Conservation (phyloP, 75 land plant species). For the Sequoia sempervirens region DNA sequence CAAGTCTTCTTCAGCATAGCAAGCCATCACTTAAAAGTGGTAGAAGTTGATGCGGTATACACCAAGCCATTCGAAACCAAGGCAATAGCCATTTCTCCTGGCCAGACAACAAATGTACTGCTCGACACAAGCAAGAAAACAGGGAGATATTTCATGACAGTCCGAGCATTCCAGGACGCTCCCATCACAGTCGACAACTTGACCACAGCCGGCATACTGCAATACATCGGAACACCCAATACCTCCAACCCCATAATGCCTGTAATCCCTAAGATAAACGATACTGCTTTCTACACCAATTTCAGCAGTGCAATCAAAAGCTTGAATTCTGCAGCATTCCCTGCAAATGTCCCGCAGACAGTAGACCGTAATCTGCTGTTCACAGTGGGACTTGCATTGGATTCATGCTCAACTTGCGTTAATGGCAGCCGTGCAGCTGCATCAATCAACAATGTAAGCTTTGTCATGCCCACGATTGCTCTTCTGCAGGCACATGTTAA, state of each 20-base stretch:
- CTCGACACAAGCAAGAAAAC: not conserved
- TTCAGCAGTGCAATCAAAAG: slow-evolving; percentile 28
- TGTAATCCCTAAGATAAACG: slow-evolving; percentile 37
- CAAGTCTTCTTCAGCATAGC: slow-evolving; percentile 24
- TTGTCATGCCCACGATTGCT: not conserved
- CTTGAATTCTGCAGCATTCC: slow-evolving; percentile 40
- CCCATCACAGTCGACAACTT: slow-evolving; percentile 36
- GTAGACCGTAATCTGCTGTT: slow-evolving; percentile 39
- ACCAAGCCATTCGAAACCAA: slow-evolving; percentile 10
- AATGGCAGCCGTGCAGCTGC: slow-evolving; percentile 11
- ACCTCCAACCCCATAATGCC: slow-evolving; percentile 7
- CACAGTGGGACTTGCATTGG: not conserved
- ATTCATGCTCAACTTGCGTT: slow-evolving; percentile 15
- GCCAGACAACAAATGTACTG: slow-evolving; percentile 7
- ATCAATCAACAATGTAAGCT: not conserved
- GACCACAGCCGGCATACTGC: slow-evolving; percentile 33
- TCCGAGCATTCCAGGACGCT: slow-evolving; percentile 12
- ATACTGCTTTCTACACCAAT: slow-evolving; percentile 31
- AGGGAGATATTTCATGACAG: slow-evolving; percentile 29
- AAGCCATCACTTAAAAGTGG: slow-evolving; percentile 15
- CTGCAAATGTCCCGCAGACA: slow-evolving; percentile 46
- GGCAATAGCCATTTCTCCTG: not conserved
- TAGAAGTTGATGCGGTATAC: slow-evolving; percentile 16
- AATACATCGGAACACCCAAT: slow-evolving; percentile 16
- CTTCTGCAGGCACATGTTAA: slow-evolving; percentile 10